Conservation (phyloP, 2,329 filamentous ascomycete genomes). For the Nothomitra cinnamomea region DNA sequence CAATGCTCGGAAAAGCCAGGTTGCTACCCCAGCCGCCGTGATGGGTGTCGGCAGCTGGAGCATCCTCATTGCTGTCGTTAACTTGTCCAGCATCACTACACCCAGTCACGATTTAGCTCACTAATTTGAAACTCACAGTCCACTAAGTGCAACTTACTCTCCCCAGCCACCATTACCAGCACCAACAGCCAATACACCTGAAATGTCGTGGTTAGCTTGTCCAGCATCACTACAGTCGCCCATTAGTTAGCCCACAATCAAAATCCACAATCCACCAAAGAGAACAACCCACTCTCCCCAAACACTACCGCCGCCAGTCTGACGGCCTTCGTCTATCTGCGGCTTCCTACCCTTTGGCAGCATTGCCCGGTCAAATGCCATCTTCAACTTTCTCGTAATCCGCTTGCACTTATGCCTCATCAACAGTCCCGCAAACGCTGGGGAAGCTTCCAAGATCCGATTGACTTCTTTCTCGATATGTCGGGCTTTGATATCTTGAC, state of each 20-base stretch:
- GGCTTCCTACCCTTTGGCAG: too few relatives aligned
- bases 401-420: neutral
- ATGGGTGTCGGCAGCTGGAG: neutral
- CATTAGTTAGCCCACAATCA: too few relatives aligned
- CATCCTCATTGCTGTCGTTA: neutral
- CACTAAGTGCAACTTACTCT: too few relatives aligned
- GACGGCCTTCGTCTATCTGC: too few relatives aligned
- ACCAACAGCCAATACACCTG: too few relatives aligned
- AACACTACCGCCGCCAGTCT: too few relatives aligned
- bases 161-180: too few relatives aligned
- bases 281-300: too few relatives aligned
- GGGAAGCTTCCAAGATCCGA: slow-evolving; percentile 10
- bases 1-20: neutral
- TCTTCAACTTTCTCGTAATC: neutral
- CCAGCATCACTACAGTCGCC: too few relatives aligned
- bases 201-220: too few relatives aligned
- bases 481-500: slow-evolving; percentile 11
- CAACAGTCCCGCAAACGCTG: neutral
- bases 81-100: neutral
- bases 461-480: slow-evolving; percentile 17
- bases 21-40: neutral
- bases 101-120: neutral
- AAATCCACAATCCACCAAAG: too few relatives aligned
- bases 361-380: neutral
- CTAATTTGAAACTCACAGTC: too few relatives aligned